Evolutionary conservation across 2,329 filamentous ascomycete species (phyloP).

Genomic region (Monosporascus sp.): DNA sequence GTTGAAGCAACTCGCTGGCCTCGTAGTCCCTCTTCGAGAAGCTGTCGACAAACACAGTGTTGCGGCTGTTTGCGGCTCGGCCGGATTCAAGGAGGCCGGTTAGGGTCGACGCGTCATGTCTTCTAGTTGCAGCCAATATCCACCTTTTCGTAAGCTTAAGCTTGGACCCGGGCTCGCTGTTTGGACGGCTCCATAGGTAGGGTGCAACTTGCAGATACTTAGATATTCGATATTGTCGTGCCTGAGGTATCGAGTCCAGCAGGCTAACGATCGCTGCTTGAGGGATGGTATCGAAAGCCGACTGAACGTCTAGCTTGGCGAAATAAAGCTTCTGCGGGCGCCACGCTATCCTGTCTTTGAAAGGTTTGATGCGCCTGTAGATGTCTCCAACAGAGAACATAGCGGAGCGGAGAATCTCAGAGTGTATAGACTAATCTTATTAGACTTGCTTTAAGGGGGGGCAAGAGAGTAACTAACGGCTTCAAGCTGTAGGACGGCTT

Average conservation of each 20-base stretch:
- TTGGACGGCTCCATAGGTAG: conserved; percentile 33
- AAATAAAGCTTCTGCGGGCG: conserved; percentile 60
- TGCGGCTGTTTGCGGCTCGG: conserved; percentile 42
- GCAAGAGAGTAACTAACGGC: conserved; percentile 42
- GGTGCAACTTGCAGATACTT: conserved; percentile 65
- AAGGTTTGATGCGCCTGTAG: conserved; percentile 64
- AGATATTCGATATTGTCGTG: conserved; percentile 62
- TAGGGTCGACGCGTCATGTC: conserved; percentile 38
- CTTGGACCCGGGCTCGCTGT: conserved; percentile 25
- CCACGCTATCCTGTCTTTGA: conserved; percentile 49
- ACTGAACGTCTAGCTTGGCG: conserved; percentile 85
- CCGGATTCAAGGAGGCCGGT: conserved; percentile 36
- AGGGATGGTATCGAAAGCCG: conserved; percentile 93
- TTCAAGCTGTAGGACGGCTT: conserved; percentile 73
- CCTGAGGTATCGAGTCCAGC: conserved; percentile 50
- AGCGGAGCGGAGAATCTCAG: conserved; percentile 65
- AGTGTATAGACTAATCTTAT: conserved; percentile 37
- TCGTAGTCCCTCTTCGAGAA: conserved; percentile 52
- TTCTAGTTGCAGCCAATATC: conserved; percentile 43
- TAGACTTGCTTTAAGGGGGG: conserved; percentile 1
- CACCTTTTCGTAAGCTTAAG: conserved; percentile 42
- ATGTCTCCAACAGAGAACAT: conserved; percentile 80
- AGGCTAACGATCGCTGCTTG: conserved; percentile 68
- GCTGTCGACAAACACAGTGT: conserved; percentile 74
- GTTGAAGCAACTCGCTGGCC: conserved; percentile 55